Evolutionary conservation across 1,284 basidiomycete genomes (phyloP).

Genomic region (Veloboletus limbatus): DNA sequence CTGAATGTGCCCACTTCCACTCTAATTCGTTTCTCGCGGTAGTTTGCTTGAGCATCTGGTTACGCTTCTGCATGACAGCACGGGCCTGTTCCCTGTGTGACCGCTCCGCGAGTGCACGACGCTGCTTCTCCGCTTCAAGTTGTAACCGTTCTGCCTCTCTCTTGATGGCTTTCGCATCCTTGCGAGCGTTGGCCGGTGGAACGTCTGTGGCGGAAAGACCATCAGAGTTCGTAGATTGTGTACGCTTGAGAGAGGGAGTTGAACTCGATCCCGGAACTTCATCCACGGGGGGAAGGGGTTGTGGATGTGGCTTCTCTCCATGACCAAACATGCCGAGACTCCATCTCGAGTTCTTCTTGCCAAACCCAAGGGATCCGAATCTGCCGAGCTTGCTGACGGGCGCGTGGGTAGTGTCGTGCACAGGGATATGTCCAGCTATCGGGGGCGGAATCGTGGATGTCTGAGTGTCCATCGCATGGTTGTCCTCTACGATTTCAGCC

Average conservation of each 20-base stretch:
- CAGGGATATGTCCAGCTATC: slow-evolving; percentile 24
- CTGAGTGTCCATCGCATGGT: slow-evolving; percentile 48
- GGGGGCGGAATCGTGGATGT: slow-evolving; percentile 50
- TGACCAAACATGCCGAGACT: slow-evolving; percentile 72
- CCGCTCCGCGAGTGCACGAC: slow-evolving; percentile 75
- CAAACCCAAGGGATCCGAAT: slow-evolving; percentile 52
- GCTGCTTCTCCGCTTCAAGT: slow-evolving; percentile 85
- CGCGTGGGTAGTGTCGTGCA: slow-evolving; percentile 34
- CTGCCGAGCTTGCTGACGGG: slow-evolving; percentile 54
- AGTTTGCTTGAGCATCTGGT: slow-evolving; percentile 63
- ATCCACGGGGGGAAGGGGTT: slow-evolving; percentile 65
- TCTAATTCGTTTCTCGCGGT: slow-evolving; percentile 52
- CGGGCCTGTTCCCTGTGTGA: slow-evolving; percentile 83
- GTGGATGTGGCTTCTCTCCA: slow-evolving; percentile 64
- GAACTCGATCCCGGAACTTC: slow-evolving; percentile 58
- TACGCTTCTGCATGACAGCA: slow-evolving; percentile 93
- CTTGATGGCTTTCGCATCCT: slow-evolving; percentile 83
- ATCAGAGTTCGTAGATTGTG: slow-evolving; percentile 79
- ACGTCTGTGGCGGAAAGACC: slow-evolving; percentile 59
- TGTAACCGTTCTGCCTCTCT: slow-evolving; percentile 86
- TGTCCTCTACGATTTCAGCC: slow-evolving; percentile 42
- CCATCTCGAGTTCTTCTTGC: slow-evolving; percentile 66
- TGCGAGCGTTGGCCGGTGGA: slow-evolving; percentile 42
- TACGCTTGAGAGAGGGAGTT: slow-evolving; percentile 76
- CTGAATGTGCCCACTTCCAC: slow-evolving; percentile 47